Evolutionary conservation across 1,284 basidiomycete species (phyloP), one percentile per base, ranked within the genome.

Genomic region (Naganishia albida): DNA sequence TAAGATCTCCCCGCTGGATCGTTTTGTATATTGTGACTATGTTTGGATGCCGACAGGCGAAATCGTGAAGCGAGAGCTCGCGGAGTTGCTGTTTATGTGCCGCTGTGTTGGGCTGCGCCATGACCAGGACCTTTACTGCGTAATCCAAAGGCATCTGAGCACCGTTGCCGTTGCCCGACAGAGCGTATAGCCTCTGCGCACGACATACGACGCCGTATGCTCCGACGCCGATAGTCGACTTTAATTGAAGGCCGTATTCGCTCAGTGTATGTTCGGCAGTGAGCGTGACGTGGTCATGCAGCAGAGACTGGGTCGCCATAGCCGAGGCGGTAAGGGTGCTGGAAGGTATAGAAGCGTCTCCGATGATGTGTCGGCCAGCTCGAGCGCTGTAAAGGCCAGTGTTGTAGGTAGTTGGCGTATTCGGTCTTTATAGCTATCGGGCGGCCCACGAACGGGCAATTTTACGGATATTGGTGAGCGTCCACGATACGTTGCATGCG

Each of bases 1-100:
- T 82, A 77, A 76, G 86, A 13, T 81, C 79, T 18, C 80, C 80
- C 63, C 85, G 82, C 72, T 95, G 90, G 69, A 96, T 84, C 70
- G 95, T 88, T 71, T 88, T 88, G 81, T 95, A 90, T 60, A 97
- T 85, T 43, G 90, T 89, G 72, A 95, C 90, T 72, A 98, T 88
- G 75, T 89, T 89, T n/a, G 89, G 88, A 71, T 88, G 85, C 30
- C 77, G 77, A 20, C 89, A 89, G n/a, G 86, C 85, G 42, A 83
- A 80, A 53, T 81, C 79, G 72, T 89, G 87, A 8, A 83, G 81
- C 54, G 80, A 80, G 67, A 85, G 82, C 71, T 94, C 93, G 28
- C 85, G 76, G 51, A 90, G 85, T 77, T 93, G 91, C 34, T 60
- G 57, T 50, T 60, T 60, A n/a, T 60, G 40, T 39, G 57, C 57